These are phyloP conservation scores for Vitis amurensis DNA, from an alignment of 164 flowering plant genomes.

Conservation along the genomic window DNA sequence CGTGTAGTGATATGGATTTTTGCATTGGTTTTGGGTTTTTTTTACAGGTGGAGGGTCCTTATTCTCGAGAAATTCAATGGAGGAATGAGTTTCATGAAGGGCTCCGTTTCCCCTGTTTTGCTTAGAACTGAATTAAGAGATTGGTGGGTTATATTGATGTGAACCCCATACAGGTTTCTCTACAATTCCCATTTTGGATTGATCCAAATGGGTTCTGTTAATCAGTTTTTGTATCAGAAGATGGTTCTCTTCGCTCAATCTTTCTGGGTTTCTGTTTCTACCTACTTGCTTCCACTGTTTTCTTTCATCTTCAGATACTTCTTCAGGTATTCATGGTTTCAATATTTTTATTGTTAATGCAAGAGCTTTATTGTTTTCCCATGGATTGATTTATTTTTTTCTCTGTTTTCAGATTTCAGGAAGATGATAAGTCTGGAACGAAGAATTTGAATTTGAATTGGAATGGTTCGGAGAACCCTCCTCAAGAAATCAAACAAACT, in stretches of 20 bases:
- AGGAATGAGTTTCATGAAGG: conserved; percentile 18
- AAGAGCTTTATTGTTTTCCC: background rate
- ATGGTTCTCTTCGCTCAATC: conserved; percentile 12
- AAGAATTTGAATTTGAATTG: conserved; percentile 5
- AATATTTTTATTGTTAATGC: background rate
- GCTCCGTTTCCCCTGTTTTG: conserved; percentile 26
- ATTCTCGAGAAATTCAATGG: conserved; percentile 22
- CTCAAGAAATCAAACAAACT: conserved; percentile 5
- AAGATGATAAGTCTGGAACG: background rate
- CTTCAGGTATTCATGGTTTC: conserved; percentile 32
- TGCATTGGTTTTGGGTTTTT: background rate
- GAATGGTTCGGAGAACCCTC: background rate
- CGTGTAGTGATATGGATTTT: background rate
- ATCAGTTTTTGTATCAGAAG: conserved; percentile 19
- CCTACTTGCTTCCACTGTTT: conserved; percentile 35
- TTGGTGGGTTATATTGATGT: conserved; percentile 19
- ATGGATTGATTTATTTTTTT: background rate
- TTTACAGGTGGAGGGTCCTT: conserved; percentile 36
- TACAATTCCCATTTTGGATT: conserved; percentile 11
- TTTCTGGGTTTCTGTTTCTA: conserved; percentile 27
- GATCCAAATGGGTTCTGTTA: conserved; percentile 18
- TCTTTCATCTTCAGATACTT: conserved; percentile 18
- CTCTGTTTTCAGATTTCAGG: conserved; percentile 8
- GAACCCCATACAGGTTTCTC: conserved; percentile 5
- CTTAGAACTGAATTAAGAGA: conserved; percentile 30